Evolutionary conservation across 2,329 filamentous ascomycete species (phyloP), one percentile per base, ranked within the genome.

Genomic region (Thielaviopsis musarum): DNA sequence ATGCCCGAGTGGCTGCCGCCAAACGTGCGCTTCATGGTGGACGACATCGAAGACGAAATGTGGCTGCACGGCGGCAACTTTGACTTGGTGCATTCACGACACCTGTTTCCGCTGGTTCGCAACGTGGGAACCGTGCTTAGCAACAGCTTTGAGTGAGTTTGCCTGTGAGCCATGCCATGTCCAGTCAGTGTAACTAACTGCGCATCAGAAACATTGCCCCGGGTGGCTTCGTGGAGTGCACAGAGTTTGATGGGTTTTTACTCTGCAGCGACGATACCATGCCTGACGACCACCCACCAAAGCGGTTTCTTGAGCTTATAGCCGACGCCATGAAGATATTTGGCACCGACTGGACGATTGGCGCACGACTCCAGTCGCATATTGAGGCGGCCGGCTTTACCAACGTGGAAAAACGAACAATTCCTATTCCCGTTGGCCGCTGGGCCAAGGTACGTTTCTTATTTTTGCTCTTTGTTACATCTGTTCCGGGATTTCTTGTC

Each of bases 1-100:
- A 74, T 77, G 63, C 72, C 73, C 1, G 68, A 67, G 41, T 73
- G 71, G 68, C 73, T 83, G 13, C 82, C 81, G 17, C 74, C 77
- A 12, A 84, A 84, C 65, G 73, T 80, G n/a, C 73, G 72, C 7
- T 84, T 84, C 69, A 71, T 82, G 61, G 74, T 85, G 10, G 82
- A 85, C 64, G 81, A 85, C 65, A 75, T 77, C 56, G 79, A 83
- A 63, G 73, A 77, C 54, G 60, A 61, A n/a, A 73, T 78, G 9
- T 85, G 82, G 82, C 63, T 70, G 4, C 70, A 61, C 24, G 71
- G 26, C 56, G 68, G 72, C 3, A 70, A 76, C 58, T 82, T 79
- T 65, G 80, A 84, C 66, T 74, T 78, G 63, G 75, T 84, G 1
- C 75, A 74, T 72, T 77, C 74, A 65, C 74, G 69, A 65, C 75